Percentiles rank a stretch among this genome's conserved stretches.
Conservation (phyloP, 768 basidiomycete genomes). For the Mycena epipterygia region DNA sequence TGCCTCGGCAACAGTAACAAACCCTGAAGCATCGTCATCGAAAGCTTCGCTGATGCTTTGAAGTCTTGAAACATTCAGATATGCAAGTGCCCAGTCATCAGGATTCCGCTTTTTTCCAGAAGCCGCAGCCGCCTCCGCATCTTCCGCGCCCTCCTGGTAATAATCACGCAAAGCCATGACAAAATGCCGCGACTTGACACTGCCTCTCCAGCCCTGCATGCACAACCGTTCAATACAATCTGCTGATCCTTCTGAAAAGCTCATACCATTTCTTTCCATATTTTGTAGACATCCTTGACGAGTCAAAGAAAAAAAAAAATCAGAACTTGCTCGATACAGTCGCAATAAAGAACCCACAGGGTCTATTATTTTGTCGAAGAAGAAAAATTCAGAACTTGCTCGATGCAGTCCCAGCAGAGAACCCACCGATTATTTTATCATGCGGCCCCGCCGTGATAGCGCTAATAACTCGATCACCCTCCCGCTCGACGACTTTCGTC, state of each 20-base stretch:
- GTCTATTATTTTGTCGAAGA: conserved; percentile 37
- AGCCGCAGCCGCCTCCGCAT: conserved; percentile 11
- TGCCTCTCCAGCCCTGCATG: conserved; percentile 51
- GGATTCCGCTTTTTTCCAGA: conserved; percentile 24
- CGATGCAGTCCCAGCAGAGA: neutral
- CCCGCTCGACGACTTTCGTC: conserved; percentile 42
- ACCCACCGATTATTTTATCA: conserved; percentile 39
- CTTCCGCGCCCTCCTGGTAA: conserved; percentile 37
- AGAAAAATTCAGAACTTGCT: neutral
- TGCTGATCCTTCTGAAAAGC: neutral
- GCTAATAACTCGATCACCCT: conserved; percentile 47
- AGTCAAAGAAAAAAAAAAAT: neutral
- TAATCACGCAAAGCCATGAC: conserved; percentile 52
- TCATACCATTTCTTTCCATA: conserved; percentile 57
- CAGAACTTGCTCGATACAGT: neutral
- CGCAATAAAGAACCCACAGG: conserved; percentile 21
- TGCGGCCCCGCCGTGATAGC: neutral
- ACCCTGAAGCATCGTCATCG: conserved; percentile 54
- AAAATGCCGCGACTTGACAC: conserved; percentile 52
- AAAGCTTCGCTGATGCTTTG: conserved; percentile 51
- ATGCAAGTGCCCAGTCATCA: conserved; percentile 47
- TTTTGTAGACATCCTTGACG: conserved; percentile 48
- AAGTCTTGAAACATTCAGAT: conserved; percentile 43
- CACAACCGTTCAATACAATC: neutral
- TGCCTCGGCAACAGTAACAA: conserved; percentile 47